Base-by-base conservation (phyloP, 2,329 filamentous ascomycete genomes). In the Aspergillus unguis region DNA sequence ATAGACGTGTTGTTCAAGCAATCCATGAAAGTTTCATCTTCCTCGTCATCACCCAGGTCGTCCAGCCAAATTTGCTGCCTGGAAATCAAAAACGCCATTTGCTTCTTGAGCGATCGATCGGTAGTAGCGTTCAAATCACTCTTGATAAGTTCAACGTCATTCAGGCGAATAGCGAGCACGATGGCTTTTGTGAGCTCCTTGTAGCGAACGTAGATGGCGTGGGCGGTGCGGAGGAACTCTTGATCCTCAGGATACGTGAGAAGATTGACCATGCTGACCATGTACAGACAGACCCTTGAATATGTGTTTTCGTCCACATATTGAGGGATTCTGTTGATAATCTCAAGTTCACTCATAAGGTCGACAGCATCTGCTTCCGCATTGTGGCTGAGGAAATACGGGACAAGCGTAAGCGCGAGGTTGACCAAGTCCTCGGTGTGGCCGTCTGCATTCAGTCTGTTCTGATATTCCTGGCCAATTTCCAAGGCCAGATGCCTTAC, bases 181-280 rank as follows among this genome's bases (percentile, higher is more conserved):
- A 97, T 92, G 3, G 95, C 95, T 71, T 96, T 92, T 3, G 92
- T 88, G 62, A 92, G 86, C 70, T 96, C 90, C 66, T 94, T 89
- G 78, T 96, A 95, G 62, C 89, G 82, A 63, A 91, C 86, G 76
- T 99, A 99, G 68, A 99, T 95, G 58, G 86, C 83, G 76, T 97
- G 94, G 44, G 92, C 92, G 6, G 92, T 95, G 59, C 85, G 86
- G 55, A 99, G 85, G 75, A 99, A 97, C 64, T 89, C 86, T 69
- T 96, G 90, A 73, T 99, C 96, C 74, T 99, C 94, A 40, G 94
- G 94, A 68, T 95, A 97, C 49, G 94, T 96, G 71, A 99, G 85
- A 23, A 99, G 83, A 68, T 94, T 95, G 62, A 99, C 94, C 89
- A 97, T 97, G 78, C 90, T 95, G 64, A 95, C 90, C 87, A 99